Percentiles rank a stretch among this genome's conserved stretches.
Evolutionary conservation across 2,329 filamentous ascomycete genomes (phyloP).

Genomic region (Fusarium decemcellulare): DNA sequence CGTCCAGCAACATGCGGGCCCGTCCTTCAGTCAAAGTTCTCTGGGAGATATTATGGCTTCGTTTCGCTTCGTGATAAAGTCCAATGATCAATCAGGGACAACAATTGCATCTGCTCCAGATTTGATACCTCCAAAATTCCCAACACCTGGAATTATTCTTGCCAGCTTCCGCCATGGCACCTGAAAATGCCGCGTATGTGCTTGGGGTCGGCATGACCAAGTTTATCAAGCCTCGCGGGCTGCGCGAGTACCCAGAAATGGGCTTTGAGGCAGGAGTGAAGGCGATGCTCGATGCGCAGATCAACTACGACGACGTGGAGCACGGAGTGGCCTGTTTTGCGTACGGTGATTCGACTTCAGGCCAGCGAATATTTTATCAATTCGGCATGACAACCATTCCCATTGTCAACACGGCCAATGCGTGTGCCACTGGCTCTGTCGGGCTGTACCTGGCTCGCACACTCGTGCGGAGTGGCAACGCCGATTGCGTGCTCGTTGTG

Average conservation of each 20-base stretch:
- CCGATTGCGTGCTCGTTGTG: conserved; percentile 90
- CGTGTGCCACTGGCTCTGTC: conserved; percentile 96
- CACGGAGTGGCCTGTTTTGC: conserved; percentile 98
- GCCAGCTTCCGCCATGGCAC: no score
- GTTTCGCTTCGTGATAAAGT: no score
- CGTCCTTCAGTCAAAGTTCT: no score
- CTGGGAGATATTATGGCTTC: no score
- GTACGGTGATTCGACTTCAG: conserved; percentile 95
- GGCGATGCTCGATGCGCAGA: conserved; percentile 86
- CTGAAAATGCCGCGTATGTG: conserved; percentile 71
- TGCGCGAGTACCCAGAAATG: conserved; percentile 94
- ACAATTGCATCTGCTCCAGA: no score
- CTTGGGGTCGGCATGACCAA: conserved; percentile 99
- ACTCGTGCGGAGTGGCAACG: conserved; percentile 83
- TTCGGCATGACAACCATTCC: conserved; percentile 98
- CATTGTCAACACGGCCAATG: conserved; percentile 99
- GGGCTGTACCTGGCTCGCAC: conserved; percentile 88
- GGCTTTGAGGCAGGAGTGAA: conserved; percentile 94
- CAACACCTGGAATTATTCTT: no score
- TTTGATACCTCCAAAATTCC: no score
- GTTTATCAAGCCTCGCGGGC: conserved; percentile 96
- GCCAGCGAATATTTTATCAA: conserved; percentile 98
- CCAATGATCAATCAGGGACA: no score
- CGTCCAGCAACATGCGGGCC: no score
- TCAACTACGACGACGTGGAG: conserved; percentile 97